Conservation (phyloP, 257 asterid genomes). For the Solanum phureja region DNA sequence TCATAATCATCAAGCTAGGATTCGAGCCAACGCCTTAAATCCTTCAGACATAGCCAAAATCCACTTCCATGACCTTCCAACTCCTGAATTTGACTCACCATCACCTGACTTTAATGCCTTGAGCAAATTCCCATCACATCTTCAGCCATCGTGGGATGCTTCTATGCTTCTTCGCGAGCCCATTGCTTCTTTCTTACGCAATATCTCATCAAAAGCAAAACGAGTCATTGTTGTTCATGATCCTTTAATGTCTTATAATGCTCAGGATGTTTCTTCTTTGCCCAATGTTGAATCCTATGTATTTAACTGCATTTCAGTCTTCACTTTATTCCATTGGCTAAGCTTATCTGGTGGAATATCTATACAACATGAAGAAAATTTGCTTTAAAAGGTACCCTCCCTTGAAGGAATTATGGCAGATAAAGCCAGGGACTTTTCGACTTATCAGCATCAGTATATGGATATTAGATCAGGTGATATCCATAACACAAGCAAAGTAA, state of each 20-base stretch:
- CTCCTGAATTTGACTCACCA: not conserved
- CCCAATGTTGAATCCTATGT: not conserved
- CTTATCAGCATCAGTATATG: not conserved
- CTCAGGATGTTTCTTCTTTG: not conserved
- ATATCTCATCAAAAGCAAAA: not conserved
- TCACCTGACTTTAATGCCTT: not conserved
- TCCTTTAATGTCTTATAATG: not conserved
- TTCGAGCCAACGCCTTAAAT: not conserved
- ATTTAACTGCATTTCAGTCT: not conserved
- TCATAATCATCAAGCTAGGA: not conserved
- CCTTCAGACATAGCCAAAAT: not conserved
- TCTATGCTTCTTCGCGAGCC: not conserved
- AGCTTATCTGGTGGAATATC: not conserved
- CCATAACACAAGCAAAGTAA: not conserved
- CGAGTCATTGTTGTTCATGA: not conserved
- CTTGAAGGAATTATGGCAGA: not conserved
- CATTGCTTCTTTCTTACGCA: not conserved
- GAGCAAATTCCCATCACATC: not conserved
- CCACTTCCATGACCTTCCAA: too few species aligned
- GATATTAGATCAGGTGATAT: not conserved
- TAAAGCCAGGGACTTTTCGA: not conserved
- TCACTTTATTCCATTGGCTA: not conserved
- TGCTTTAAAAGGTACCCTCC: not conserved
- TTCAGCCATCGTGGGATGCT: not conserved
- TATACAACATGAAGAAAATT: not conserved